Evolutionary conservation across 2,329 filamentous ascomycete species (phyloP), one percentile per base, ranked within the genome.

Genomic region (Colletotrichum aenigma): DNA sequence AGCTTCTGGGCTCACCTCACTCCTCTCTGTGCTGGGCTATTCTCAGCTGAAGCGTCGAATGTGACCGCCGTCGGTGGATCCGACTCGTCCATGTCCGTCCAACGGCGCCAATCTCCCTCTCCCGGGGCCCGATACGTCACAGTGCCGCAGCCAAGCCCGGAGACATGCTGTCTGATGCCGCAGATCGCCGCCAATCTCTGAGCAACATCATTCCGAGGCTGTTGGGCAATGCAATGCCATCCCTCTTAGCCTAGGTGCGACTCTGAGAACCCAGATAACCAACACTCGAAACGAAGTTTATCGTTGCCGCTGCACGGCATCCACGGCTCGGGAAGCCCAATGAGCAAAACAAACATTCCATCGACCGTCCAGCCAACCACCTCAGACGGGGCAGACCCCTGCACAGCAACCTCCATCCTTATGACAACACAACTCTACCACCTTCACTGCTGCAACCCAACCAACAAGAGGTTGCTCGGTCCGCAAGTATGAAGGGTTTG

Each of bases 261-360:
- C 48, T 36, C 15, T 7, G 26, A 13, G 28, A n/a, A 32, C 28
- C 56, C 30, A n/a, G 43, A 18, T 65, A 7, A 13, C 28, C 32
- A 36, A 26, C 67, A 38, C 16, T 21, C 67, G 48, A 71, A 30
- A 48, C 71, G n/a, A 74, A 74, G 34, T 38, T 36, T 21, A 60
- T 60, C 48, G 67, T 66, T 38, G 61, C 52, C 21, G 34, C 32
- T 18, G 43, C 34, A 67, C 65, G 43, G 65, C 65, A 52, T 67
- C 48, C 24, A 67, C 30, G n/a, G 58, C 58, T 60, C 70, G 66
- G 55, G 38, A 43, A 24, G 34, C 8, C 43, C 43, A 52, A 52
- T 52, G 43, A 52, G 43, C 56, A 68, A 62, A 72, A 69, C 64
- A 74, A 58, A 70, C 65, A 64, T 70, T 70, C 58, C 32, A n/a